A percentile compares a stretch with the other conserved stretches of the same genome.
These are phyloP conservation scores for Rostrohypoxylon terebratum DNA, from an alignment of 495 filamentous ascomycete genomes.

Conservation along the genomic window DNA sequence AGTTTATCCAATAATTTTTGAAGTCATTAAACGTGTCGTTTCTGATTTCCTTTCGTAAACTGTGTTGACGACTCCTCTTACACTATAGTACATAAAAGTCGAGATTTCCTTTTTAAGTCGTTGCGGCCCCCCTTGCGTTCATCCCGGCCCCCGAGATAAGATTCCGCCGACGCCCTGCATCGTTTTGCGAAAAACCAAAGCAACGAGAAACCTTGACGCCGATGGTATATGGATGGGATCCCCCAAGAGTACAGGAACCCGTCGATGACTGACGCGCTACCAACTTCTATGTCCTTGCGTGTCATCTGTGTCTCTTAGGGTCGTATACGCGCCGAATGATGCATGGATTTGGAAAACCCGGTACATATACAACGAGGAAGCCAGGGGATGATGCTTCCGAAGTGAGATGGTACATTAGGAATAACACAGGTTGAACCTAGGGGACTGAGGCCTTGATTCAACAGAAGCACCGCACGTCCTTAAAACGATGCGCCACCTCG, in stretches of 20 bases:
- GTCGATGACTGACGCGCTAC: constrained; percentile 12
- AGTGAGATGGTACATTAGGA: constrained; percentile 33
- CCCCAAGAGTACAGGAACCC: constrained; percentile 23
- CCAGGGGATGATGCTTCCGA: constrained; percentile 10
- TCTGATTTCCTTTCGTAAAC: constrained; percentile 7
- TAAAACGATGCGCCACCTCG: constrained; percentile 26
- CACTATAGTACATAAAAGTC: constrained; percentile 46
- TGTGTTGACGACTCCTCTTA: constrained; percentile 27
- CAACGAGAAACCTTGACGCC: constrained; percentile 42
- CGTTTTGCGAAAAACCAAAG: constrained; percentile 25
- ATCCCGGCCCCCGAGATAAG: constrained; percentile 5
- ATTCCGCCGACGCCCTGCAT: constrained; percentile 34
- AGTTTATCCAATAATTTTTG: background rate
- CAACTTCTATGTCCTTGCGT: constrained; percentile 18
- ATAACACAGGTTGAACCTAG: constrained; percentile 12
- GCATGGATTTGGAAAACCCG: constrained; percentile 19
- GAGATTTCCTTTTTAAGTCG: constrained; percentile 42
- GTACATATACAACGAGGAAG: constrained; percentile 27
- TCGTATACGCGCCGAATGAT: background rate
- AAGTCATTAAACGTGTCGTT: constrained; percentile 7
- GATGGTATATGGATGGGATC: background rate
- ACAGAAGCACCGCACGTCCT: background rate
- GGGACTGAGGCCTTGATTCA: background rate
- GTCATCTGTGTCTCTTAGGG: constrained; percentile 2
- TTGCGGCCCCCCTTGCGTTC: constrained; percentile 21